Base-by-base conservation (phyloP, 1,284 basidiomycete species). In the Apiotrichum sp. region DNA sequence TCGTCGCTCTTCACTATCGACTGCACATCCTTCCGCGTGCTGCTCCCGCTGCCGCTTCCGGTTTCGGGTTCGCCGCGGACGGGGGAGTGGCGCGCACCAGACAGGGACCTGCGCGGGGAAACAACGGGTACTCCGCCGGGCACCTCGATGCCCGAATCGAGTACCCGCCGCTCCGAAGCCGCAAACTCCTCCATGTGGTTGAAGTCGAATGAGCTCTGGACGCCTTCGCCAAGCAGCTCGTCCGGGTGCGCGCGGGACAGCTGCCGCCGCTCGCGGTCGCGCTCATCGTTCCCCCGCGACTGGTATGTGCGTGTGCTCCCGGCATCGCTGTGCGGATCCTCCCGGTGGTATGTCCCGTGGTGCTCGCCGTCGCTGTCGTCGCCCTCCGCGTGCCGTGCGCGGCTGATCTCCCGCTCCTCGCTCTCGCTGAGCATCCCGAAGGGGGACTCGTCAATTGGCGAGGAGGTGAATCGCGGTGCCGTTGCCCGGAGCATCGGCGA, bases 121-220 rank as follows among this genome's bases (percentile, higher is more conserved):
- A n/a, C n/a, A n/a, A n/a, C n/a, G n/a, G n/a, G n/a, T n/a, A n/a
- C n/a, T n/a, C n/a, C n/a, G n/a, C n/a, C n/a, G n/a, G n/a, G n/a
- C n/a, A n/a, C n/a, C n/a, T n/a, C n/a, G n/a, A n/a, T n/a, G n/a
- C n/a, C n/a, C n/a, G n/a, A n/a, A n/a, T n/a, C n/a, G 11, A 36
- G 35, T 40, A 66, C 61, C 39, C 72, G 65, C 65, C 88, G 86
- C 75, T 96, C 92, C 31, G 81, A 80, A 0, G 76, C 75, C 0
- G 88, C 88, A 73, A 87, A 96, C 13, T 83, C 82, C 68, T 96
- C 93, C 82, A 96, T 86, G 0, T 78, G 79, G 0, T 72, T 67
- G 70, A 93, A 96, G 71, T 93, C 85, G 70, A 91, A 95, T 11
- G 79, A 77, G 29, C 55, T 69, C 65, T 47, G 59, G 50, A 52